phyloP scores from a whole-genome alignment of 2,329 filamentous ascomycete species.

The Ophiostoma angusticollis region DNA sequence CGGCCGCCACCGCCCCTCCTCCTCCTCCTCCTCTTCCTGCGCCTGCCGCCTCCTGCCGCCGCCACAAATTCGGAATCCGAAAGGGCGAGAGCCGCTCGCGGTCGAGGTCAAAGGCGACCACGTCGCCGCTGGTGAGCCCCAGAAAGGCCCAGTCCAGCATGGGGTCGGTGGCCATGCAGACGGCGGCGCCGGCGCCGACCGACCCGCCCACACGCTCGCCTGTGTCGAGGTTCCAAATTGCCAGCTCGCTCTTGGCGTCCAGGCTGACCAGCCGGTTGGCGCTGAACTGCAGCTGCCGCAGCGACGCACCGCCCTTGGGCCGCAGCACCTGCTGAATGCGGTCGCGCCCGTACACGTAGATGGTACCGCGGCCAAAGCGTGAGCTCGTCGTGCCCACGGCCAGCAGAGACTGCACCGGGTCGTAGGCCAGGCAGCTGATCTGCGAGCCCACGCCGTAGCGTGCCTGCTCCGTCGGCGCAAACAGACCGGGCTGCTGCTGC shows the following conservation, averaged over 20 bases:
- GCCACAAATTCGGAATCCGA: constrained; percentile 79
- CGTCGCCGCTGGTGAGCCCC: constrained; percentile 68
- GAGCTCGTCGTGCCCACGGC: constrained; percentile 84
- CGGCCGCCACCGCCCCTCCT: constrained; percentile 9
- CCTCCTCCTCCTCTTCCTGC: neutral
- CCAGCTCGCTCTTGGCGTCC: constrained; percentile 75
- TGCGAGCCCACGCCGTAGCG: constrained; percentile 74
- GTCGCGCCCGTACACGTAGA: constrained; percentile 77
- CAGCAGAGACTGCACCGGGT: constrained; percentile 84
- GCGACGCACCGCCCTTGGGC: constrained; percentile 59
- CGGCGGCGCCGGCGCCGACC: constrained; percentile 64
- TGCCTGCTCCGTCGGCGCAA: constrained; percentile 70
- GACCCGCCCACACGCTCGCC: constrained; percentile 55
- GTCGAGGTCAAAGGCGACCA: constrained; percentile 89
- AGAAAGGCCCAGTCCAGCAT: constrained; percentile 89
- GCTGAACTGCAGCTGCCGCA: constrained; percentile 70
- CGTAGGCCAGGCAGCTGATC: constrained; percentile 74
- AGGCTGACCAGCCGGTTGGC: constrained; percentile 74
- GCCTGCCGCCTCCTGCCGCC: constrained; percentile 46
- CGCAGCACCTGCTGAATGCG: constrained; percentile 66
- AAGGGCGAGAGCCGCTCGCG: constrained; percentile 63
- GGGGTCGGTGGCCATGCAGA: constrained; percentile 66
- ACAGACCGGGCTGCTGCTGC: constrained; percentile 64
- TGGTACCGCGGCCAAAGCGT: constrained; percentile 71
- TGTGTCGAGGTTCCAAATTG: constrained; percentile 66